These are phyloP conservation scores for Metschnikowia reukaufii DNA, from an alignment of 805 yeast species.

Conservation along the genomic window DNA sequence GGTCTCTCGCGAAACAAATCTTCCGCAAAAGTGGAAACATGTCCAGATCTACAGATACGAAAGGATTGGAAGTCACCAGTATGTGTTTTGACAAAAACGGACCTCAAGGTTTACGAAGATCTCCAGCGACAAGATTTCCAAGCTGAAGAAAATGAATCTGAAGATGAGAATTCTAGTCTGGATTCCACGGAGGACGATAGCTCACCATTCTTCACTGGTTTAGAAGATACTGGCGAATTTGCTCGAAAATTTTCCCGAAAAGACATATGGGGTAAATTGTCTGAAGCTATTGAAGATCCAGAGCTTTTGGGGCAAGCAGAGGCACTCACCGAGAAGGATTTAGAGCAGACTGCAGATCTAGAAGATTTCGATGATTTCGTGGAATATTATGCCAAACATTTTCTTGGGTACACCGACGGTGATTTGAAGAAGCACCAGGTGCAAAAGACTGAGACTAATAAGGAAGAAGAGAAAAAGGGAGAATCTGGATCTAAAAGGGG, in stretches of 20 bases:
- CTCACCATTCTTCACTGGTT: conserved; percentile 4
- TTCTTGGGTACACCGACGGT: conserved; percentile 8
- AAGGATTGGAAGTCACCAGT: background rate
- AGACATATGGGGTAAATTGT: background rate
- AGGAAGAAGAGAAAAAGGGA: no score
- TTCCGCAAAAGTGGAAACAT: background rate
- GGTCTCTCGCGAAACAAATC: background rate
- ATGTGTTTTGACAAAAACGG: background rate
- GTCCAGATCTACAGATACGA: background rate
- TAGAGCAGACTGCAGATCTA: conserved; percentile 7
- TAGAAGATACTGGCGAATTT: conserved; percentile 8
- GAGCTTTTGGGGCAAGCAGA: background rate
- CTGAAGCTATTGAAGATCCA: conserved; percentile 1
- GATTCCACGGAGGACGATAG: background rate
- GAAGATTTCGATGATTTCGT: conserved; percentile 18
- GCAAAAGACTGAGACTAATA: background rate
- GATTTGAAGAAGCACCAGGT: conserved; percentile 11
- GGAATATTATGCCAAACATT: conserved; percentile 16
- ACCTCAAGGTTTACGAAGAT: background rate
- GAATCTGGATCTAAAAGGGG: background rate
- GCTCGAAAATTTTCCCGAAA: background rate
- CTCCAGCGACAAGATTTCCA: conserved; percentile 3
- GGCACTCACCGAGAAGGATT: conserved; percentile 7
- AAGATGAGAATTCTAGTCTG: background rate
- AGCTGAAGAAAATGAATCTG: background rate